Conservation (phyloP, 129 eudicot genomes). For the Flaveria robusta region DNA sequence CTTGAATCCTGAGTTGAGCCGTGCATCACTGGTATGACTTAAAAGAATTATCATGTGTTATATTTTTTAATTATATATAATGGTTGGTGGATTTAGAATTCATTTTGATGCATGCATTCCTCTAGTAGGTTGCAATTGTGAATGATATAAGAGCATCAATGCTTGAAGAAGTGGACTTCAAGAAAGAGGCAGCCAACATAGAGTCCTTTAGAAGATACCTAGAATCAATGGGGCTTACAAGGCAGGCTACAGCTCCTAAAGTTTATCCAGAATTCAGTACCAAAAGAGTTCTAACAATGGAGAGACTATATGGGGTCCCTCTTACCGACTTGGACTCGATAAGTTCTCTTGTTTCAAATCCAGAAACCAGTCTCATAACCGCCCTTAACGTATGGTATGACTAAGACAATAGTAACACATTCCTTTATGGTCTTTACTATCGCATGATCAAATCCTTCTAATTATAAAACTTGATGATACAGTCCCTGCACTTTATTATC, state of each 20-base stretch:
- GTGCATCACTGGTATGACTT: constrained; percentile 79
- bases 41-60: background rate
- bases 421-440: background rate
- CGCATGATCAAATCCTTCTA: background rate
- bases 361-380: constrained; percentile 92
- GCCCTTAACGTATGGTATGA: constrained; percentile 96
- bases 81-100: background rate
- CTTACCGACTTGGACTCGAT: constrained; percentile 94
- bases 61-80: background rate
- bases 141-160: constrained; percentile 91
- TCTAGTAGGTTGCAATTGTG: constrained; percentile 85
- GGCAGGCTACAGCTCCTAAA: constrained; percentile 96
- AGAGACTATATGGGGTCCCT: constrained; percentile 96
- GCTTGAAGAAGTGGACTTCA: constrained; percentile 99
- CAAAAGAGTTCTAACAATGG: constrained; percentile 83
- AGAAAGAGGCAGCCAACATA: constrained; percentile 84
- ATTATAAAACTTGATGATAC: background rate
- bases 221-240: constrained; percentile 83
- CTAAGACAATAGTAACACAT: constrained; percentile 13
- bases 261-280: constrained; percentile 80
- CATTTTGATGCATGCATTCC: constrained; percentile 18
- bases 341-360: constrained; percentile 82
- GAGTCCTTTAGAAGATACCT: constrained; percentile 85
- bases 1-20: constrained; percentile 85
- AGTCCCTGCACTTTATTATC: background rate